These are phyloP conservation scores for Exobasidium cylindrosporum DNA, from an alignment of 1,284 basidiomycete genomes.

Conservation along the genomic window DNA sequence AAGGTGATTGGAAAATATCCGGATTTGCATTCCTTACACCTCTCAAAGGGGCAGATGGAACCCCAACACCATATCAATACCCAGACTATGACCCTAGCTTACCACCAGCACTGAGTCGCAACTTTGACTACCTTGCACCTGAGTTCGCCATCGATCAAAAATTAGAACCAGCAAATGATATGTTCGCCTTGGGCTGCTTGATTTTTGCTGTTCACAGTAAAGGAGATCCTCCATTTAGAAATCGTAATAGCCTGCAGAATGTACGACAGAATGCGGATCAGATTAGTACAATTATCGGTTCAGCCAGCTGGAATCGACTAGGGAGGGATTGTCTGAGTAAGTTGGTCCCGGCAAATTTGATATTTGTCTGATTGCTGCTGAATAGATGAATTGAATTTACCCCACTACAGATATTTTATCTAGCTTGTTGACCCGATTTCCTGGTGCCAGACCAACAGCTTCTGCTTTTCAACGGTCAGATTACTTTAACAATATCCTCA, in stretches of 20 bases:
- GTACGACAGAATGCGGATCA: slow-evolving; percentile 74
- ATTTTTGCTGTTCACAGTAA: slow-evolving; percentile 76
- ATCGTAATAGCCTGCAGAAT: slow-evolving; percentile 75
- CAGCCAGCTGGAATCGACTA: slow-evolving; percentile 33
- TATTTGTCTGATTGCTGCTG: slow-evolving; percentile 2
- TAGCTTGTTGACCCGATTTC: slow-evolving; percentile 65
- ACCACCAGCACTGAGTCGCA: slow-evolving; percentile 79
- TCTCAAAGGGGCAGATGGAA: slow-evolving; percentile 69
- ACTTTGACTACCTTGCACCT: slow-evolving; percentile 90
- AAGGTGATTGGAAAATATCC: slow-evolving; percentile 98
- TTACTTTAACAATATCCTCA: slow-evolving; percentile 92
- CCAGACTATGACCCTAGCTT: slow-evolving; percentile 80
- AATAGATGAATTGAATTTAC: too few species aligned
- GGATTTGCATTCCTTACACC: slow-evolving; percentile 81
- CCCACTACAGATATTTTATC: slow-evolving; percentile 28
- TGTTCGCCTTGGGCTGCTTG: slow-evolving; percentile 89
- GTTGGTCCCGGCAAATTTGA: slow-evolving; percentile 2
- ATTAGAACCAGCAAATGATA: slow-evolving; percentile 80
- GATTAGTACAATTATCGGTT: slow-evolving; percentile 26
- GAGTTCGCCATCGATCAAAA: slow-evolving; percentile 90
- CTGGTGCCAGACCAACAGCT: slow-evolving; percentile 71
- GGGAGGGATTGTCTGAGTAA: slow-evolving; percentile 36
- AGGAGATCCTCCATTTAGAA: slow-evolving; percentile 81
- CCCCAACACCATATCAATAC: slow-evolving; percentile 77
- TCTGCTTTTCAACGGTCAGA: slow-evolving; percentile 73